Conservation (phyloP, 2,329 filamentous ascomycete genomes). For the Xylariaceae sp. region DNA sequence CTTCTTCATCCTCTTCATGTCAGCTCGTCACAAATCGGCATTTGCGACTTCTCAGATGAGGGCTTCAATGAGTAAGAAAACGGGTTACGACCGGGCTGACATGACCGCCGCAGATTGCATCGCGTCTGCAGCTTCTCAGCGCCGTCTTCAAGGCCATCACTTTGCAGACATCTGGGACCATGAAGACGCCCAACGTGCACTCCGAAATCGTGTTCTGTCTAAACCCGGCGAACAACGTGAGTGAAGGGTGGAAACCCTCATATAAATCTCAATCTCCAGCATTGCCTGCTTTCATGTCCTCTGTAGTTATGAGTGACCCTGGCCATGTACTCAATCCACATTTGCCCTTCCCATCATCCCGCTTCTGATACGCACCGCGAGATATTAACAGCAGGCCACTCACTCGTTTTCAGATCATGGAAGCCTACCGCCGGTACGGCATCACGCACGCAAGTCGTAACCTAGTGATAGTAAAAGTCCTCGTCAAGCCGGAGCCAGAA, state of each 20-base stretch:
- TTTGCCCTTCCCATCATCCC: neutral
- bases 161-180: slow-evolving; percentile 51
- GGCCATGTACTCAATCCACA: neutral
- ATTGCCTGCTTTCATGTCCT: neutral
- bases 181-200: slow-evolving; percentile 81
- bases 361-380: neutral
- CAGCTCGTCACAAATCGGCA: neutral
- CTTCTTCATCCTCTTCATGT: neutral
- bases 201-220: slow-evolving; percentile 80
- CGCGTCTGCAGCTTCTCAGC: slow-evolving; percentile 65
- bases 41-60: neutral
- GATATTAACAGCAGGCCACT: neutral
- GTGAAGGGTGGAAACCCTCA: slow-evolving; percentile 16
- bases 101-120: slow-evolving; percentile 52
- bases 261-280: neutral
- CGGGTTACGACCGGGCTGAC: neutral
- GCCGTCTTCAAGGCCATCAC: slow-evolving; percentile 74
- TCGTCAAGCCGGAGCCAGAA: slow-evolving; percentile 35
- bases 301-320: neutral
- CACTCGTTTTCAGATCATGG: slow-evolving; percentile 62
- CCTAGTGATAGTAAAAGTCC: slow-evolving; percentile 77
- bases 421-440: slow-evolving; percentile 85
- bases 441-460: slow-evolving; percentile 64
- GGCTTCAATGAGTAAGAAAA: neutral
- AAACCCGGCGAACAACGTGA: slow-evolving; percentile 75